Base-by-base conservation (phyloP, 2,329 filamentous ascomycete genomes). In the Botryotinia narcissicola region DNA sequence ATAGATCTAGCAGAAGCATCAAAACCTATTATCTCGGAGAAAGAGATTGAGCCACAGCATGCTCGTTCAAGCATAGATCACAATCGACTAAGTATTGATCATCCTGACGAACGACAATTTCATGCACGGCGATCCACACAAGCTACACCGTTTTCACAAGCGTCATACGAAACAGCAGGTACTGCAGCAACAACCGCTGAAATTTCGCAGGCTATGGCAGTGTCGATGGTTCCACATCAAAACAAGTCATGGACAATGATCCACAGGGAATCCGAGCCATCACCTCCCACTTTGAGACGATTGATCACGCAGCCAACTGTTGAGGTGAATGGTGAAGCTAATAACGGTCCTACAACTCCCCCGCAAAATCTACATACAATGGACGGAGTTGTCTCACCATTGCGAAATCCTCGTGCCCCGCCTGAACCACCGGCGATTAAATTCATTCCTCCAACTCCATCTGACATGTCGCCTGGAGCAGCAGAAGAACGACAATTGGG, bases 361-460 rank as follows among this genome's bases (percentile, higher is more conserved):
- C 85, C 86, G 32, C 86, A 87, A 75, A 84, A 83, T 59, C 61
- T 57, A 35, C 84, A 86, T 73, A 83, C 84, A 0, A 83, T 87
- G 76, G 84, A 87, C 51, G 85, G 89, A 70, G 84, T 89, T 35
- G 88, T 91, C 77, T 91, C 89, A 22, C 89, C 89, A 12, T 82
- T 91, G 48, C 84, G 88, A 72, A 91, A 91, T 76, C 89, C 89
- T 22, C 86, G 89, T 64, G 84, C 83, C n/a, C 88, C 89, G 9
- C 89, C 89, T 32, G 82, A 85, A 75, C 87, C 86, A 10, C 87
- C 87, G n/a, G 82, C 81, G 2, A 86, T 91, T 77, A 86, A 88
- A 73, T 88, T 91, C 74, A 91, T 89, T 48, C 89, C 89, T 0
- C 88, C 89, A 40, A 91, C 89, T 0, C 89, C 89, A 5, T 90